A percentile compares a stretch with the other conserved stretches of the same genome.
phyloP scores from a whole-genome alignment of 495 filamentous ascomycete species.

The Penicillium turbatum region DNA sequence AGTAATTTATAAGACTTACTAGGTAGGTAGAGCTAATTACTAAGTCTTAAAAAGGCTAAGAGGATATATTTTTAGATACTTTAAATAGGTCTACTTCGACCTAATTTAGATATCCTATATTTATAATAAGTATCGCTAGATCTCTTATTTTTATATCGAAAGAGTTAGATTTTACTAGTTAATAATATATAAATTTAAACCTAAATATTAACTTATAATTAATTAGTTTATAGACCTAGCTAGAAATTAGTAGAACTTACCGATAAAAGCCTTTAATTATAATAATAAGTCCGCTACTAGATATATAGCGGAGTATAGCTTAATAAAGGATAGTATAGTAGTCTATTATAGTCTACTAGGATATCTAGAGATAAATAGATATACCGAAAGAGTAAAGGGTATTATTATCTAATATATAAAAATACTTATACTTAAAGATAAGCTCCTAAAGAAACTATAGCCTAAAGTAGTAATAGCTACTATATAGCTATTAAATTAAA shows the following conservation, averaged over 20 bases:
- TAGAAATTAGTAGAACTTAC: not conserved
- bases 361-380: not conserved
- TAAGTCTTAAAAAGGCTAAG: too few relatives aligned
- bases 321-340: not conserved
- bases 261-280: not conserved
- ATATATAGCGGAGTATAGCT: not conserved
- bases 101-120: not conserved
- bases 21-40: too few relatives aligned
- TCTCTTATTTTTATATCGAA: not conserved
- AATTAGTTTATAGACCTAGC: not conserved
- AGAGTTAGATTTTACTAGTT: not conserved
- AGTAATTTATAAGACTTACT: too few relatives aligned
- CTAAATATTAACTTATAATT: not conserved
- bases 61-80: not conserved
- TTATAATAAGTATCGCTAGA: not conserved
- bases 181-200: not conserved
- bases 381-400: not conserved
- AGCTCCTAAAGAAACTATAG: not conserved
- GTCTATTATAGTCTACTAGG: not conserved
- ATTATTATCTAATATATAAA: not conserved
- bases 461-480: not conserved
- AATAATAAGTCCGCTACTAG: not conserved
- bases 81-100: not conserved
- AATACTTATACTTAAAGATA: not conserved
- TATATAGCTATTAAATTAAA: not conserved